Evolutionary conservation across 208 protist genomes (phyloP).

Genomic region (Crithidia brevicula): DNA sequence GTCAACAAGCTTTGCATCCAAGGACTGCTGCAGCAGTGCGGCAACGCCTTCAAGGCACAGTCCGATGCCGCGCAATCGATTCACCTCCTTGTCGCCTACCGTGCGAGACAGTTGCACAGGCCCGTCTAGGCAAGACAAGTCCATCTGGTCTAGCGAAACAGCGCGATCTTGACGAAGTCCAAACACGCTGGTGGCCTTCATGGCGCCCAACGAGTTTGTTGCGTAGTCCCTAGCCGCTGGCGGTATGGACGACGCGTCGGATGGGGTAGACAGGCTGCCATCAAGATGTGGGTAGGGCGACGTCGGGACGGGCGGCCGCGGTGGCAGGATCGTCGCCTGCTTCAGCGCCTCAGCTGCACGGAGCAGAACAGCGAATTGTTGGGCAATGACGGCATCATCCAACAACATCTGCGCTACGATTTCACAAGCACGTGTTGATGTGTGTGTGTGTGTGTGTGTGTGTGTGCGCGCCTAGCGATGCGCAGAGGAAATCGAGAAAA

Average conservation of each 20-base stretch:
- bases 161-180: too few species aligned
- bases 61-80: conserved; percentile 44
- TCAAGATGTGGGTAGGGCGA: conserved; percentile 6
- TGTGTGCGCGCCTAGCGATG: neutral
- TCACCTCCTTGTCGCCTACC: conserved; percentile 21
- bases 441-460: neutral
- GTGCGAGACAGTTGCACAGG: conserved; percentile 16
- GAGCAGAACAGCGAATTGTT: conserved; percentile 11
- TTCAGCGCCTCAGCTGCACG: conserved; percentile 22
- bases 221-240: too few species aligned
- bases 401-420: conserved; percentile 27
- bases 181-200: too few species aligned
- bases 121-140: neutral
- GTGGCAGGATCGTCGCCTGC: conserved; percentile 5
- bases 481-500: too few species aligned
- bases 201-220: too few species aligned
- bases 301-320: neutral
- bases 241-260: neutral
- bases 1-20: conserved; percentile 56
- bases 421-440: neutral
- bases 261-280: neutral
- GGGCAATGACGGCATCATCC: conserved; percentile 18
- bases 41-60: conserved; percentile 25
- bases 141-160: neutral
- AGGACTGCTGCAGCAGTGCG: conserved; percentile 28